phyloP scores from a whole-genome alignment of 2,329 filamentous ascomycete species.

The Drechslera avenae region DNA sequence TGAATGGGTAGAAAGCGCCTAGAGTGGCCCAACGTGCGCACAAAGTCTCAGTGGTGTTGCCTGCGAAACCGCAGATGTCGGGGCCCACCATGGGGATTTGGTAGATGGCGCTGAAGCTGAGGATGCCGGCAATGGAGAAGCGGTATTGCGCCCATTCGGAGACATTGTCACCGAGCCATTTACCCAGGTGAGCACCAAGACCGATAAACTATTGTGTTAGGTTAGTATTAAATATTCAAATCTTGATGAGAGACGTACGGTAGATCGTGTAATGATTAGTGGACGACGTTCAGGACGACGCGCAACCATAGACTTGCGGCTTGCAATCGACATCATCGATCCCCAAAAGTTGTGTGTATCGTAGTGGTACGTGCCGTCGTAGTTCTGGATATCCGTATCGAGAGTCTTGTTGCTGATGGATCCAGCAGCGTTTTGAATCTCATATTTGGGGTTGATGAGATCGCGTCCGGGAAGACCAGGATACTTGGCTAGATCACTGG shows the following conservation, averaged over 20 bases:
- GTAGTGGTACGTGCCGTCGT: conserved; percentile 70
- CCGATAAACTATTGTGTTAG: conserved; percentile 64
- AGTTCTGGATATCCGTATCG: conserved; percentile 69
- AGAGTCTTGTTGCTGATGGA: conserved; percentile 58
- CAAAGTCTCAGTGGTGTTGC: conserved; percentile 69
- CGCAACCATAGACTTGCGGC: conserved; percentile 68
- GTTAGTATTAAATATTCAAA: background rate
- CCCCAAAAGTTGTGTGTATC: conserved; percentile 80
- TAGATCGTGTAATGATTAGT: conserved; percentile 74
- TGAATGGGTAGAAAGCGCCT: conserved; percentile 76
- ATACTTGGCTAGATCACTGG: conserved; percentile 43
- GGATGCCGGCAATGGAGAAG: conserved; percentile 46
- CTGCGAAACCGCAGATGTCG: conserved; percentile 77
- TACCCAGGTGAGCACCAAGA: conserved; percentile 64
- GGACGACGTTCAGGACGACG: conserved; percentile 68
- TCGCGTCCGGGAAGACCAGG: conserved; percentile 67
- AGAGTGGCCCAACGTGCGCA: conserved; percentile 75
- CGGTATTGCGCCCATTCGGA: conserved; percentile 53
- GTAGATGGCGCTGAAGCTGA: conserved; percentile 54
- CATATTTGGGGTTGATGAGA: conserved; percentile 67
- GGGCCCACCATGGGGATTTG: conserved; percentile 54
- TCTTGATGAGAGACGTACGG: conserved; percentile 38
- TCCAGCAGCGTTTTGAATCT: conserved; percentile 62
- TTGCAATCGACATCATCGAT: conserved; percentile 72
- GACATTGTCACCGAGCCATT: conserved; percentile 63